Evolutionary conservation across 164 flowering plant genomes (phyloP).

Genomic region (Buxus sempervirens): DNA sequence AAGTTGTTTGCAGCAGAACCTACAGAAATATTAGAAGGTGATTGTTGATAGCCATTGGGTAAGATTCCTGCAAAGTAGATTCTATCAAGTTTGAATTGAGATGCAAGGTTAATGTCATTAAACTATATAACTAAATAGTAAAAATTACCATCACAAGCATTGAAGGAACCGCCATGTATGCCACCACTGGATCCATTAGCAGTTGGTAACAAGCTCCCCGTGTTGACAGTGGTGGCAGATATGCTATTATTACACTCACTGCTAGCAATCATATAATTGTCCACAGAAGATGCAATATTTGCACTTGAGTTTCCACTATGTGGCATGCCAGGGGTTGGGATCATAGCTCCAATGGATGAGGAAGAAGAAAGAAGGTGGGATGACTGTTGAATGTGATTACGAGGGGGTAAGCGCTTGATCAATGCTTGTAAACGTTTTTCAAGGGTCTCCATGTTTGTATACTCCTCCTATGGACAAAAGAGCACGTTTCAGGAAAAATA

Average conservation of each 20-base stretch:
- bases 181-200: conserved; percentile 38
- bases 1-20: conserved; percentile 51
- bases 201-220: conserved; percentile 49
- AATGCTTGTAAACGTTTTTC: conserved; percentile 57
- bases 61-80: conserved; percentile 48
- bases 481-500: not conserved
- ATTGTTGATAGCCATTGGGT: conserved; percentile 74
- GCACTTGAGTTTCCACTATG: conserved; percentile 53
- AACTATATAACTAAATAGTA: not conserved
- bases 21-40: conserved; percentile 42
- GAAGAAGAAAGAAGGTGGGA: conserved; percentile 52
- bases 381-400: conserved; percentile 43
- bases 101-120: not conserved
- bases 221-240: conserved; percentile 39
- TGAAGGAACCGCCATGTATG: conserved; percentile 47
- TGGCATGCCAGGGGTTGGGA: conserved; percentile 93
- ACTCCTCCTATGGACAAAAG: conserved; percentile 65
- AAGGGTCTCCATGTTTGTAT: conserved; percentile 64
- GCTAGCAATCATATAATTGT: conserved; percentile 40
- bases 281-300: conserved; percentile 48
- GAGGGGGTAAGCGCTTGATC: conserved; percentile 29
- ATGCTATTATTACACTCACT: conserved; percentile 32
- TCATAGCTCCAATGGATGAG: conserved; percentile 77
- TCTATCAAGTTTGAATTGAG: not conserved
- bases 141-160: conserved; percentile 55